A percentile compares a stretch with the other conserved stretches of the same genome.
Conservation (phyloP, 2,329 filamentous ascomycete species). For the Scleromitrula shiraiana region DNA sequence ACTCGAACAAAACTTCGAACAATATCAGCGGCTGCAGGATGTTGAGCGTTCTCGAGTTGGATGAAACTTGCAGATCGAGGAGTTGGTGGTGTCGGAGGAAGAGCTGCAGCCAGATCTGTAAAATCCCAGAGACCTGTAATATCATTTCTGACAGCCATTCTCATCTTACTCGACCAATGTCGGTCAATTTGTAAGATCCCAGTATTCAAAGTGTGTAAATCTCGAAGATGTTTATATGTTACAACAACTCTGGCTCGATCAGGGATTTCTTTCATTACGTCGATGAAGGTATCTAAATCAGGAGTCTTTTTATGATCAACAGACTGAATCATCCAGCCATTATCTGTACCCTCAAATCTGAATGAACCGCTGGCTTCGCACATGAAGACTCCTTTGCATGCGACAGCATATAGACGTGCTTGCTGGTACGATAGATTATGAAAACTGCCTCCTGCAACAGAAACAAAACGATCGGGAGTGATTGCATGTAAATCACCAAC, state of each 20-base stretch:
- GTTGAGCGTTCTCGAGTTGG: slow-evolving; percentile 77
- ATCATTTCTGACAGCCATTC: slow-evolving; percentile 85
- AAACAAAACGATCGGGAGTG: slow-evolving; percentile 91
- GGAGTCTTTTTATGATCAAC: slow-evolving; percentile 88
- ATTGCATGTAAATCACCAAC: slow-evolving; percentile 91
- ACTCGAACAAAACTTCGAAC: slow-evolving; percentile 93
- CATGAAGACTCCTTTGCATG: slow-evolving; percentile 85
- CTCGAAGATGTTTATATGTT: slow-evolving; percentile 90
- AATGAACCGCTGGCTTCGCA: slow-evolving; percentile 95
- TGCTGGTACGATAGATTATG: slow-evolving; percentile 97
- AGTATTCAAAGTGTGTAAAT: slow-evolving; percentile 90
- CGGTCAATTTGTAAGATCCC: slow-evolving; percentile 87
- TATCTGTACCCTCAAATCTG: slow-evolving; percentile 82
- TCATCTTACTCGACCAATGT: slow-evolving; percentile 95
- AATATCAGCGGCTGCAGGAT: slow-evolving; percentile 85
- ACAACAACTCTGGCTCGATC: slow-evolving; percentile 79
- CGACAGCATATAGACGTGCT: slow-evolving; percentile 88
- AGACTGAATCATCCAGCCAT: slow-evolving; percentile 88
- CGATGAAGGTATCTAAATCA: slow-evolving; percentile 78
- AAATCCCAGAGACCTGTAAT: slow-evolving; percentile 91
- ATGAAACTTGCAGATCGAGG: slow-evolving; percentile 84
- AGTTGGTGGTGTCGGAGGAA: slow-evolving; percentile 65
- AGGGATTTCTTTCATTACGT: slow-evolving; percentile 83
- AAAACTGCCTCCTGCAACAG: slow-evolving; percentile 88
- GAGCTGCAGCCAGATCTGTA: slow-evolving; percentile 68